Base-by-base conservation (phyloP, 495 filamentous ascomycete species). In the Staphylotrichum tortipilum region DNA sequence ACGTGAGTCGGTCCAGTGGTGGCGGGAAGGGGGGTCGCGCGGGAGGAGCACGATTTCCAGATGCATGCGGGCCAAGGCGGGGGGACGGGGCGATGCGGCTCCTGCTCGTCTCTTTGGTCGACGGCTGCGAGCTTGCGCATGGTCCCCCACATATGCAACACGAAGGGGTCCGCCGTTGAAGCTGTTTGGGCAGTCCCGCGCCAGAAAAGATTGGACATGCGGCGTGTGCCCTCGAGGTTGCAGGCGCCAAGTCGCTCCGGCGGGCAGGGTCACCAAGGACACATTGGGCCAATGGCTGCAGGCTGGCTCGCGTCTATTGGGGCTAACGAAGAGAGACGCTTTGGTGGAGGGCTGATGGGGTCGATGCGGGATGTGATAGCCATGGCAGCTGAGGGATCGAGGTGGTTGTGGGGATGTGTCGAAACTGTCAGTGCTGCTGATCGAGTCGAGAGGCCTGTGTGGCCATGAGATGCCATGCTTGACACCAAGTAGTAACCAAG, bases 231-330 rank as follows among this genome's bases (percentile, higher is more conserved):
- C n/a, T n/a, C n/a, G 4, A 15, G 31, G 31, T 34, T 12, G 31
- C 31, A 47, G 22, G 10, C 22, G 44, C 44, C 44, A 45, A 45
- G 29, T n/a, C n/a, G n/a, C n/a, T n/a, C n/a, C n/a, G n/a, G n/a
- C n/a, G n/a, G n/a, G n/a, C n/a, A n/a, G n/a, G n/a, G n/a, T n/a
- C n/a, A n/a, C n/a, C n/a, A n/a, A n/a, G 7, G 15, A 47, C n/a
- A 1, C 24, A 23, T 28, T 37, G 33, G 23, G 34, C 44, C 44
- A 47, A 47, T 47, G n/a, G n/a, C n/a, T 21, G n/a, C 21, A 29
- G 23, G 3, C 14, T 7, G 22, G 8, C n/a, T 22, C n/a, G 19
- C 34, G 11, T 29, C 18, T 14, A 37, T 37, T 14, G 44, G 31
- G 21, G 12, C 18, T 15, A 45, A 35, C n/a, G n/a, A n/a, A n/a